Base-by-base conservation (phyloP, 768 basidiomycete genomes). In the Psilocybe cubensis region DNA sequence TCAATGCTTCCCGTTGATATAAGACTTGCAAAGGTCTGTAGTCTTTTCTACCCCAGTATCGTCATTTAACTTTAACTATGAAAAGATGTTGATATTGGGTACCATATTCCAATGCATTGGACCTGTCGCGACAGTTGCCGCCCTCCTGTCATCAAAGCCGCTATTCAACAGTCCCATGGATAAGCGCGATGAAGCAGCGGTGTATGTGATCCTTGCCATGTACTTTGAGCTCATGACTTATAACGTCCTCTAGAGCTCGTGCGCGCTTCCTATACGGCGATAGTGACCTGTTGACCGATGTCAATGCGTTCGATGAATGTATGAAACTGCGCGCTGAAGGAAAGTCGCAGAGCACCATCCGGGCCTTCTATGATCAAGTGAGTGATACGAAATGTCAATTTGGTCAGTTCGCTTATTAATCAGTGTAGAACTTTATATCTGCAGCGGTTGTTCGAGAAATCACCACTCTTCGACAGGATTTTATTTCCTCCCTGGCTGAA, bases 391-490 rank as follows among this genome's bases (percentile, higher is more conserved):
- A 29, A 6, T 17, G 21, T 8, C 6, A 11, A 8, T 47, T 8
- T 24, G n/a, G n/a, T n/a, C n/a, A n/a, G n/a, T n/a, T n/a, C n/a
- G n/a, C n/a, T n/a, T n/a, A n/a, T n/a, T n/a, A n/a, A n/a, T n/a
- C n/a, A n/a, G n/a, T n/a, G n/a, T 63, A 95, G 91, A 91, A 94
- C 69, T 97, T 92, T 72, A 92, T 98, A 62, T 93, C 90, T 4
- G 61, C 70, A 6, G 77, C 85, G 1, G 84, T 89, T 3, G 60
- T 96, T 45, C 86, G 89, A 25, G 95, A 96, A 62, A 85, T 96
- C 55, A 84, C 83, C 0, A 84, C 84, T 11, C 81, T 96, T 1
- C 86, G 92, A 35, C 79, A 80, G 60, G 95, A 97, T 59, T 91
- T 96, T 70, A 70, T 89, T 58, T 77, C 80, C 9, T 83, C 89